Evolutionary conservation across 2,329 filamentous ascomycete species (phyloP), one percentile per base, ranked within the genome.

Genomic region (Scedosporium dehoogii): DNA sequence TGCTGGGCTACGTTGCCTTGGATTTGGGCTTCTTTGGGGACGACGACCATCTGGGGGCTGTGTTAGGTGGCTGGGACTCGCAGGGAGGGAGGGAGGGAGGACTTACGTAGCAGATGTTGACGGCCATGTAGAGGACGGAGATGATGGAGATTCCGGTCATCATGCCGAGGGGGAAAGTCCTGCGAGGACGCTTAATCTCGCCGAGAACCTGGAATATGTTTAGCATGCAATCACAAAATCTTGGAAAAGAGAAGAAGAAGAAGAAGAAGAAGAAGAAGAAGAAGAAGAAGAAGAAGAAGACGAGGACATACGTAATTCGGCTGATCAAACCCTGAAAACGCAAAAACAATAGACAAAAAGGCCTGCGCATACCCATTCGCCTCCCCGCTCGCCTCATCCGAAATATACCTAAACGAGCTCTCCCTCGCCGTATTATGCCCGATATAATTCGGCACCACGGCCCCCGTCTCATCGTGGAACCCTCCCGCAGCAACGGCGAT

Each of bases 321-420:
- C 51, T 75, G 73, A 38, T 75, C 73, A 46, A 74, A 75, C 1
- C 73, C 73, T 0, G 70, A 73, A 60, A 74, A 72, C 16, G 66
- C 66, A 46, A 74, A 79, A 7, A 81, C 72, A 14, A 80, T 74
- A 18, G 75, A 71, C 1, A 82, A 64, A 6, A 81, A 75, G 0
- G 78, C 75, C 21, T 73, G 69, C 0, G 73, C 69, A 21, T 73
- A 74, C 9, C 72, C 71, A 51, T 73, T 72, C 7, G 70, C 67
- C 16, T 70, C 70, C 0, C 63, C 63, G 0, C 67, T 66, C 1
- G 67, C 70, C 7, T 62, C 59, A 0, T 58, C 60, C 38, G 73
- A 74, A 1, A 72, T 68, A 6, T 27, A 23, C 21, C 23, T n/a
- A 41, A 62, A 62, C 10, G 60, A 38, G 14, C 25, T 57, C 6